phyloP scores from a whole-genome alignment of 1,139 yeast genomes.

The Scheffersomyces lignicola region DNA sequence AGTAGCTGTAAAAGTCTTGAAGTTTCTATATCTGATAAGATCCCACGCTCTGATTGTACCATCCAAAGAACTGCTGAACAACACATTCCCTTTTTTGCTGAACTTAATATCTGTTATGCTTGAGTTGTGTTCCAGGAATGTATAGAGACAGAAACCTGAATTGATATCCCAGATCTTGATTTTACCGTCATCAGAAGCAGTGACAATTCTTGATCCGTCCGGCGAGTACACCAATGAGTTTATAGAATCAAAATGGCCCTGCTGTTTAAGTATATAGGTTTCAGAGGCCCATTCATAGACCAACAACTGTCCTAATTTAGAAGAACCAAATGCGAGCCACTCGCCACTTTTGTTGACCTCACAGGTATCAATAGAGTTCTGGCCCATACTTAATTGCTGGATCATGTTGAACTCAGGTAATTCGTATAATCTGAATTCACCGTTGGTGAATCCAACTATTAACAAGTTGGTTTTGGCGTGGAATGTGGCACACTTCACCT shows the following conservation, averaged over 20 bases:
- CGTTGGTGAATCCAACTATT: slow-evolving; percentile 88
- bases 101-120: slow-evolving; percentile 87
- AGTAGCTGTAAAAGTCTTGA: slow-evolving; percentile 90
- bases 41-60: slow-evolving; percentile 99
- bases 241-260: slow-evolving; percentile 93
- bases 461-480: slow-evolving; percentile 70
- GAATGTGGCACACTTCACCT: slow-evolving; percentile 79
- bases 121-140: slow-evolving; percentile 88
- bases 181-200: slow-evolving; percentile 96
- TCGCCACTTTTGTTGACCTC: slow-evolving; percentile 83
- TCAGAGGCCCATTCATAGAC: slow-evolving; percentile 99
- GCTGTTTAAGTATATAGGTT: slow-evolving; percentile 91
- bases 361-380: slow-evolving; percentile 82
- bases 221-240: slow-evolving; percentile 87
- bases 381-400: slow-evolving; percentile 92
- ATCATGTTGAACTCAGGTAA: slow-evolving; percentile 68
- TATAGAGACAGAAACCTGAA: slow-evolving; percentile 90
- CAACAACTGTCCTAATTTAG: slow-evolving; percentile 85
- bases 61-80: slow-evolving; percentile 88
- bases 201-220: slow-evolving; percentile 88
- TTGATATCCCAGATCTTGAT: slow-evolving; percentile 94
- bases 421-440: slow-evolving; percentile 92
- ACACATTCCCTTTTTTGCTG: slow-evolving; percentile 83
- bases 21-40: slow-evolving; percentile 85
- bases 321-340: slow-evolving; percentile 95